phyloP scores from a whole-genome alignment of 257 asterid genomes.

The Solanum appendiculatum region DNA sequence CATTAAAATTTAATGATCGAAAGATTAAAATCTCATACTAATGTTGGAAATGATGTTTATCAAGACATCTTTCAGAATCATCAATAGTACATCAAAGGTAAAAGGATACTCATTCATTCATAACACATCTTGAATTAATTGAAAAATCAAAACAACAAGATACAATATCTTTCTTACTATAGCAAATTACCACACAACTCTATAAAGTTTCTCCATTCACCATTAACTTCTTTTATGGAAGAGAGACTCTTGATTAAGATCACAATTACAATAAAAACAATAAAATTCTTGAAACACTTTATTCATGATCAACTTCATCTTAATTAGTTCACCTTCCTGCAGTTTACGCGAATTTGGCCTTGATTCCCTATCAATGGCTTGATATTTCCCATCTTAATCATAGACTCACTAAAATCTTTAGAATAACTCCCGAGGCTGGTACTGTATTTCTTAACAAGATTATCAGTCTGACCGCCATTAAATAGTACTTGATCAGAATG shows the following conservation, averaged over 20 bases:
- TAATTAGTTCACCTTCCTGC: slow-evolving; percentile 28
- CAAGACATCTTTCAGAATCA: too few relatives aligned
- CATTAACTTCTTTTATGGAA: not conserved
- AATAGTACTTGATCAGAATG: slow-evolving; percentile 46
- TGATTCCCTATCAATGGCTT: not conserved
- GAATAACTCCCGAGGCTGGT: not conserved
- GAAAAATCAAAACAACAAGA: not conserved
- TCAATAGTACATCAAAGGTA: too few relatives aligned
- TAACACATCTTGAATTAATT: not conserved
- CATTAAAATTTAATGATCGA: too few relatives aligned
- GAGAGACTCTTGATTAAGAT: not conserved
- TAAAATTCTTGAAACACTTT: not conserved
- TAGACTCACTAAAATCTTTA: not conserved
- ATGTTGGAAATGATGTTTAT: too few relatives aligned
- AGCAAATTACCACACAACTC: not conserved
- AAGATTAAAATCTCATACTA: not conserved
- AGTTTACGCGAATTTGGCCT: slow-evolving; percentile 33
- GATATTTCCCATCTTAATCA: not conserved
- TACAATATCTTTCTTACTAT: not conserved
- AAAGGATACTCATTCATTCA: too few relatives aligned
- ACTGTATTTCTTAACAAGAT: slow-evolving; percentile 3
- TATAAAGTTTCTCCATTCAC: not conserved
- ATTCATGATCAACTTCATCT: not conserved
- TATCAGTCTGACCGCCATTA: slow-evolving; percentile 18
- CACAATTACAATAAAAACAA: not conserved